These are phyloP conservation scores for Chamaecrista fasciculata DNA, from an alignment of 306 rosid species.

Conservation along the genomic window DNA sequence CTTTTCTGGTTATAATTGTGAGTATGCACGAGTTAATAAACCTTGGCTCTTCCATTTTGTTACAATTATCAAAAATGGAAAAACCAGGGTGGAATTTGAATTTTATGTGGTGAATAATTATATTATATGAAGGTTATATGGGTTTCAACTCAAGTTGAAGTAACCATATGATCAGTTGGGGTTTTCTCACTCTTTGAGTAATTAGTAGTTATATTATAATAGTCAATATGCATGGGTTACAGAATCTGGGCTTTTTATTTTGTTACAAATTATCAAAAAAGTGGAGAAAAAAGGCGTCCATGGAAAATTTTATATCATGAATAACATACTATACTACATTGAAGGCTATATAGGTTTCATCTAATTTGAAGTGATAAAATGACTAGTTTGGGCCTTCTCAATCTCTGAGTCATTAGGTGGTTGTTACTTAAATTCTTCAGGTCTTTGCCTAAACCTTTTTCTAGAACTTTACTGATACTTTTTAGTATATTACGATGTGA, in stretches of 20 bases:
- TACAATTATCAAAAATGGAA: neutral
- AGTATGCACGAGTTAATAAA: neutral
- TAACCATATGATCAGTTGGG: neutral
- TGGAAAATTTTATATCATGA: neutral
- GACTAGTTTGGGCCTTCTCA: neutral
- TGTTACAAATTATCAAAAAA: neutral
- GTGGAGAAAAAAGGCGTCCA: neutral
- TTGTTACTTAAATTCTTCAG: neutral
- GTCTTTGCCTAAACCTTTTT: constrained; percentile 9
- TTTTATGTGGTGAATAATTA: neutral
- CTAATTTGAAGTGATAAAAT: neutral
- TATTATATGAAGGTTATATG: neutral
- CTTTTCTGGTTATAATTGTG: neutral
- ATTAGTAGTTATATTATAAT: neutral
- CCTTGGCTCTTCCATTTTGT: neutral
- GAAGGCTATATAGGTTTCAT: constrained; percentile 2
- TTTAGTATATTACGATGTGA: neutral
- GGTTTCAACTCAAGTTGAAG: neutral
- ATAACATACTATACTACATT: neutral
- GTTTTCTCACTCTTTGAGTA: neutral
- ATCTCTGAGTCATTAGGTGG: neutral
- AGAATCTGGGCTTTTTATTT: neutral
- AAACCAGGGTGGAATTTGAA: neutral
- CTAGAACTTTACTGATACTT: neutral
- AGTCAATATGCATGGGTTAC: neutral